phyloP scores from a whole-genome alignment of 179 eudicot genomes.

The Silene coronaria region DNA sequence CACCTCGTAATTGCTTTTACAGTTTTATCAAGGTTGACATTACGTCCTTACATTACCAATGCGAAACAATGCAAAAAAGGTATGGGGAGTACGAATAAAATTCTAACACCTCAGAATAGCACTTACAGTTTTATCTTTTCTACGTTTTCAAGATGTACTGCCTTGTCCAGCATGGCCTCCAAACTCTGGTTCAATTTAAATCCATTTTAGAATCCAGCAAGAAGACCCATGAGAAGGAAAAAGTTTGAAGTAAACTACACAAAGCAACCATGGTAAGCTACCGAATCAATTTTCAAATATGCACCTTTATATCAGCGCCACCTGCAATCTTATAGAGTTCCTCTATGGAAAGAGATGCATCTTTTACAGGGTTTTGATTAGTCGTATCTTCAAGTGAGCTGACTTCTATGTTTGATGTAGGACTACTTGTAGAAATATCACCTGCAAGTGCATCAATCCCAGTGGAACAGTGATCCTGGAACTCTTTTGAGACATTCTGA shows the following conservation, averaged over 20 bases:
- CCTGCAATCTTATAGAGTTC: constrained; percentile 86
- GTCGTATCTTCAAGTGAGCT: constrained; percentile 41
- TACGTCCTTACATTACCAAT: background rate
- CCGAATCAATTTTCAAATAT: constrained; percentile 4
- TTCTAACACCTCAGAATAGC: constrained; percentile 9
- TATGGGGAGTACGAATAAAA: background rate
- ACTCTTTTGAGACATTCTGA: constrained; percentile 35
- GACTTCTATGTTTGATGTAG: constrained; percentile 41
- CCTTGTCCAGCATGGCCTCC: constrained; percentile 97
- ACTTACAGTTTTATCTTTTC: constrained; percentile 63
- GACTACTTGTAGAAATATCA: constrained; percentile 32
- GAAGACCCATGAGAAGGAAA: background rate
- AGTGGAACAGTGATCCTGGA: constrained; percentile 39
- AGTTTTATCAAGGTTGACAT: background rate
- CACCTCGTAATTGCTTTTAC: background rate
- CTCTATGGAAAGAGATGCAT: constrained; percentile 66
- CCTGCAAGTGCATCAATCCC: constrained; percentile 33
- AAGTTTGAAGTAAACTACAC: background rate
- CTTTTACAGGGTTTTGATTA: constrained; percentile 43
- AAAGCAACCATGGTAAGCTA: constrained; percentile 1
- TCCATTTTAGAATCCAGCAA: constrained; percentile 8
- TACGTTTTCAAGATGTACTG: constrained; percentile 82
- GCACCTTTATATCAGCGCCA: constrained; percentile 93
- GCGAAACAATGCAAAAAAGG: background rate
- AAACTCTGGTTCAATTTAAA: constrained; percentile 47